Percentiles rank a stretch among this genome's conserved stretches.
Conservation (phyloP, 1,284 basidiomycete species). For the Irpex sp. region DNA sequence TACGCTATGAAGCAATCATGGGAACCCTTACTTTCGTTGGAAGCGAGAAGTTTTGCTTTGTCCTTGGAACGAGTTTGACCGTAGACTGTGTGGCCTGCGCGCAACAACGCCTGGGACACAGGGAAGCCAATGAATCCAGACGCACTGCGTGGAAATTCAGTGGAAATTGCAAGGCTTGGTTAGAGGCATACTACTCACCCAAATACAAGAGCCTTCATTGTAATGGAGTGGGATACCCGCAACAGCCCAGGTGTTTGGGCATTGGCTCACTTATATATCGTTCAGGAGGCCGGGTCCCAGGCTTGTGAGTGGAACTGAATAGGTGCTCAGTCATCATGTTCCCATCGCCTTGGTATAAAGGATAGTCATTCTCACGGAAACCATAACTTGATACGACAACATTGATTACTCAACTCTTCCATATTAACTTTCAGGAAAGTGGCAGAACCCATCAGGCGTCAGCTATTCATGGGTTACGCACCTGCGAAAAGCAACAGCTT, state of each 20-base stretch:
- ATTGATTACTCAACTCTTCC: too few species aligned
- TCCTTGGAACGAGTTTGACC: conserved; percentile 41
- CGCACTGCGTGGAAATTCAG: conserved; percentile 16
- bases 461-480: too few species aligned
- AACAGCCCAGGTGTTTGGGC: neutral
- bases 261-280: neutral
- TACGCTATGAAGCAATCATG: neutral
- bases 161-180: neutral
- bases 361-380: too few species aligned
- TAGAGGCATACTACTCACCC: conserved; percentile 16
- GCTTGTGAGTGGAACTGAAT: neutral
- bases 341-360: neutral
- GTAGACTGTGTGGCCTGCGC: conserved; percentile 52
- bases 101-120: conserved; percentile 42
- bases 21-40: conserved; percentile 39
- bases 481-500: too few species aligned
- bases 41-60: conserved; percentile 36
- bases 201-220: conserved; percentile 25
- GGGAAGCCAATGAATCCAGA: conserved; percentile 47
- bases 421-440: too few species aligned
- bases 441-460: too few species aligned
- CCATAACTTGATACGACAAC: too few species aligned
- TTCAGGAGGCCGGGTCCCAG: neutral
- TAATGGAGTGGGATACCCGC: too few species aligned
- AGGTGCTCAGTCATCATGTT: neutral